Evolutionary conservation across 331 rosid genomes (phyloP).

Genomic region (Pyrus hybrid): DNA sequence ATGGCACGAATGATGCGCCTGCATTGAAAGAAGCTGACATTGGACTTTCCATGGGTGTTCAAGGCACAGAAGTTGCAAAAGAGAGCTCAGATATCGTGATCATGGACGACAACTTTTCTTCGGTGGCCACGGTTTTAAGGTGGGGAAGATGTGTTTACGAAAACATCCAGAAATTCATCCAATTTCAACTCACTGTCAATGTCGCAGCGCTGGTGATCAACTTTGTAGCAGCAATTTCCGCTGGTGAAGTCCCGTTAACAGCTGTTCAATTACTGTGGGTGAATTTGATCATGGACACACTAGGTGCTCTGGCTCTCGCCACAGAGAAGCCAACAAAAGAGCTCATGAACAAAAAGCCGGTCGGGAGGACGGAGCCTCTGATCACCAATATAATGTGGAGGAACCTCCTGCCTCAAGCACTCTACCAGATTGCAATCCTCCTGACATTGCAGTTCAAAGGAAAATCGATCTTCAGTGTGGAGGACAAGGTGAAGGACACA

Average conservation of each 20-base stretch:
- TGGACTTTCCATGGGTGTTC: constrained; percentile 33
- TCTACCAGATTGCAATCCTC: constrained; percentile 38
- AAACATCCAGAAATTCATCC: constrained; percentile 29
- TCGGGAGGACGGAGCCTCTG: constrained; percentile 25
- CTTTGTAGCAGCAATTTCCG: constrained; percentile 18
- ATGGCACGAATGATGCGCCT: constrained; percentile 22
- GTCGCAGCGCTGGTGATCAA: constrained; percentile 24
- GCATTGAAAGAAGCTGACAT: constrained; percentile 31
- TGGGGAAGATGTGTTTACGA: constrained; percentile 28
- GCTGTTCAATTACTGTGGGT: constrained; percentile 26
- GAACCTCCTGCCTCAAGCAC: constrained; percentile 45
- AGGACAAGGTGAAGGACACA: constrained; percentile 13
- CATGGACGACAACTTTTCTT: constrained; percentile 25
- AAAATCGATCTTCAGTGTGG: constrained; percentile 32
- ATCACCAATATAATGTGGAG: constrained; percentile 34
- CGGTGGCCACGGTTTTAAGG: neutral
- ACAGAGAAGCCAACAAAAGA: constrained; percentile 29
- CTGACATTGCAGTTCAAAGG: constrained; percentile 41
- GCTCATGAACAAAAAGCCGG: constrained; percentile 16
- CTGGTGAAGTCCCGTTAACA: constrained; percentile 17
- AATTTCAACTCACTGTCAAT: constrained; percentile 24
- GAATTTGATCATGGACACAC: constrained; percentile 26
- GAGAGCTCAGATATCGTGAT: constrained; percentile 31
- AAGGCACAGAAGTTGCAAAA: constrained; percentile 25
- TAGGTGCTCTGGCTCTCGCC: constrained; percentile 24